These are phyloP conservation scores for Drosera spatulata DNA, from an alignment of 179 eudicot species.

Conservation along the genomic window DNA sequence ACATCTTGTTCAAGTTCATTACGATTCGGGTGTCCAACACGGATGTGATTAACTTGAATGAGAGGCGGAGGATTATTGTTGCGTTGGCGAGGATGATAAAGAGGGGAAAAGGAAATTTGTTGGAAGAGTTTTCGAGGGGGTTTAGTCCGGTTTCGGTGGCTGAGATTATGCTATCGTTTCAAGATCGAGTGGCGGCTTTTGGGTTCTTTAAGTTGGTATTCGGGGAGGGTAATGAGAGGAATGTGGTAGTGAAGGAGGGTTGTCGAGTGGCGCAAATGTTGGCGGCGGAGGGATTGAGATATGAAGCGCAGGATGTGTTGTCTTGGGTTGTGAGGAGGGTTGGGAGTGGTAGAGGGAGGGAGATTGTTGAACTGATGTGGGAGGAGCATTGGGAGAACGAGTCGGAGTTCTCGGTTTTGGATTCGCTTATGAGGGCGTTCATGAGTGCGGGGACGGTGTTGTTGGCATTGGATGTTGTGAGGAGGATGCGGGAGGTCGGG, in stretches of 20 bases:
- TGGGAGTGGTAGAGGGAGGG: slow-evolving; percentile 42
- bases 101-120: slow-evolving; percentile 13
- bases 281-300: slow-evolving; percentile 21
- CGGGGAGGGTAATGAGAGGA: slow-evolving; percentile 31
- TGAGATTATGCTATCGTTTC: slow-evolving; percentile 44
- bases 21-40: slow-evolving; percentile 19
- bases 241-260: slow-evolving; percentile 18
- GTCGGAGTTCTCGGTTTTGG: slow-evolving; percentile 58
- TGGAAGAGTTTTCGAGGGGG: slow-evolving; percentile 29
- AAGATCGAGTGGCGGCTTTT: slow-evolving; percentile 31
- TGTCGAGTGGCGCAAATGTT: slow-evolving; percentile 54
- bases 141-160: slow-evolving; percentile 64
- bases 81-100: slow-evolving; percentile 49
- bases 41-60: slow-evolving; percentile 39
- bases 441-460: slow-evolving; percentile 41
- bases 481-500: slow-evolving; percentile 54
- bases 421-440: slow-evolving; percentile 79
- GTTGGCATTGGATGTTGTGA: slow-evolving; percentile 45
- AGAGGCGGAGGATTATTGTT: slow-evolving; percentile 39
- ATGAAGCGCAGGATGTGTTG: slow-evolving; percentile 63
- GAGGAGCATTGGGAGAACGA: slow-evolving; percentile 27
- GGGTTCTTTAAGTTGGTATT: slow-evolving; percentile 59
- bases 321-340: slow-evolving; percentile 49
- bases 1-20: slow-evolving; percentile 45
- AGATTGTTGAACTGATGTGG: slow-evolving; percentile 61